Evolutionary conservation across 2,329 filamentous ascomycete species (phyloP), one percentile per base, ranked within the genome.

Genomic region (Colletotrichum paranaense): DNA sequence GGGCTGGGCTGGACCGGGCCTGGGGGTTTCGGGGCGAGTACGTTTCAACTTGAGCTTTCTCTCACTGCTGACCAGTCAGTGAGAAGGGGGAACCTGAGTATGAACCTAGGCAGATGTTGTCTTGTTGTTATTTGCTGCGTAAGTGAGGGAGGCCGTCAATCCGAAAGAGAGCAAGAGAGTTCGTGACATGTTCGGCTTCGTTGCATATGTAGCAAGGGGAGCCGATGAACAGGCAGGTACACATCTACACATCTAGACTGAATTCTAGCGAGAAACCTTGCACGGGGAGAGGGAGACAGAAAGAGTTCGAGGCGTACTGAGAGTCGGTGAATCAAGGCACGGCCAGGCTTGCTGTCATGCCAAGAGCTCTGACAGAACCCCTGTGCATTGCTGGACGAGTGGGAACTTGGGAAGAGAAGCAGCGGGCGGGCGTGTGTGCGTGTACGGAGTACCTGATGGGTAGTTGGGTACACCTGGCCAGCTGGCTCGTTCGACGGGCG

Each of bases 301-400:
- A 8, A 57, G 16, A 24, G 55, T 26, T n/a, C 24, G 11, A 28
- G 64, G 11, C 5, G 12, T 28, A 28, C 30, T 12, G 26, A 56
- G 26, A 56, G 35, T 22, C 22, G n/a, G 46, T 68, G 64, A 73
- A 70, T 65, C 71, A 73, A 70, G 71, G 66, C 67, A 73, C 55
- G 53, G 71, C 46, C 67, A 62, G 56, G 71, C 70, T 65, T 72
- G 69, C 66, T 64, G 69, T 72, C 69, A 69, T 69, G 69, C 69
- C 69, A 72, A 72, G 69, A 72, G 65, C 26, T 53, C 53, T 69
- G 67, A 52, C 69, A 64, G 46, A 62, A 59, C 53, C 66, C 69
- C 42, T 52, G 69, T 32, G 53, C 65, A 70, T 60, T 64, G 70
- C 38, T 64, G 59, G 66, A 30, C 24, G n/a, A 32, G n/a, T 56